phyloP scores from a whole-genome alignment of 2,329 filamentous ascomycete species.

The Neofusicoccum sp. region DNA sequence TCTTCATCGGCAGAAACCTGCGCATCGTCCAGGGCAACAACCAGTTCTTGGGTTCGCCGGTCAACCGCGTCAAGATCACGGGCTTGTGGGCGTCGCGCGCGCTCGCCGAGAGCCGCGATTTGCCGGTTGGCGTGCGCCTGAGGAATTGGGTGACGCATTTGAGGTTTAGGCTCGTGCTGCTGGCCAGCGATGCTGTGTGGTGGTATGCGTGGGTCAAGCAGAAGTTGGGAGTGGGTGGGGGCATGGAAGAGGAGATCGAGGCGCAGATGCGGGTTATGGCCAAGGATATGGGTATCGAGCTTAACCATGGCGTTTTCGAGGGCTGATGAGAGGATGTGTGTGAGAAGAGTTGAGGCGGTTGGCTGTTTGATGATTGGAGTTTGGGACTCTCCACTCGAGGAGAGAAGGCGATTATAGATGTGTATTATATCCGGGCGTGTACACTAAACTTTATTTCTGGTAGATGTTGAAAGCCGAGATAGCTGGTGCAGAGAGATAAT shows the following conservation, averaged over 20 bases:
- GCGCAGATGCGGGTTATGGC: conserved; percentile 82
- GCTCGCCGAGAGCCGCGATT: conserved; percentile 70
- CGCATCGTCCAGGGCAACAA: conserved; percentile 93
- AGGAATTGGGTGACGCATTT: conserved; percentile 73
- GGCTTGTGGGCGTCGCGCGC: conserved; percentile 84
- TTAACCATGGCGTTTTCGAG: conserved; percentile 86
- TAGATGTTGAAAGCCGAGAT: no score
- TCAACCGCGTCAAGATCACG: conserved; percentile 91
- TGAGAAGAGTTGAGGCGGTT: no score
- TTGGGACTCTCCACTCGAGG: no score
- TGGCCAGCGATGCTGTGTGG: conserved; percentile 77
- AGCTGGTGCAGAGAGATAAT: no score
- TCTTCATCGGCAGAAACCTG: conserved; percentile 90
- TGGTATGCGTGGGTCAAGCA: conserved; percentile 78
- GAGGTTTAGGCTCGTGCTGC: conserved; percentile 75
- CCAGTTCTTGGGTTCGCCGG: conserved; percentile 82
- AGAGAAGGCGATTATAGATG: no score
- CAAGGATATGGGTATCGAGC: conserved; percentile 85
- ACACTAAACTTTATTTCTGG: no score
- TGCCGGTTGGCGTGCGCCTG: conserved; percentile 62
- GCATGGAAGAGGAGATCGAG: conserved; percentile 95
- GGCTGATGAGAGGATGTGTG: conserved; percentile 52
- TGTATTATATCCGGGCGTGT: no score
- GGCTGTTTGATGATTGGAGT: no score
- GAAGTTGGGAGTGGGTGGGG: conserved; percentile 70